Base-by-base conservation (phyloP, 345 rosid species). In the Brassica nigra region DNA sequence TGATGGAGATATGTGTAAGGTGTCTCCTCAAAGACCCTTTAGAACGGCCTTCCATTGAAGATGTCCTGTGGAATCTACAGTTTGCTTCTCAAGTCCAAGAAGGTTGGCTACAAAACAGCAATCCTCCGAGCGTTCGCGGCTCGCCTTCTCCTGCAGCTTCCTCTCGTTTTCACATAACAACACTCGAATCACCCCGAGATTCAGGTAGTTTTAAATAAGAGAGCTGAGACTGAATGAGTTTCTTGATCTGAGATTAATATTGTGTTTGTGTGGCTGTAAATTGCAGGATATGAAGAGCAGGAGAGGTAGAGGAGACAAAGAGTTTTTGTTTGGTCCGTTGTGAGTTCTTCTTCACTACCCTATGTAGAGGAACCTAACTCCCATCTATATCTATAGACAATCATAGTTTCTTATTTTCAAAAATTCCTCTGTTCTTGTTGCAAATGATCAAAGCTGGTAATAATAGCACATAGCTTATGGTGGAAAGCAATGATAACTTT, bases 51-150 rank as follows among this genome's bases (percentile, higher is more conserved):
- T 89, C 99, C 3, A 77, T 95, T 36, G 99, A 95, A 76, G 99
- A 95, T 73, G 87, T 95, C 15, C 70, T 95, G 27, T 95, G 98
- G 98, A 93, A 95, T 86, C 88, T 95, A 89, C 95, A 95, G 77
- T 95, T 89, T 79, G 93, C 94, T 31, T 89, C 97, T 78, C 99
- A 95, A 85, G 97, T 95, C 69, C 95, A 76, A 71, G 84, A 81
- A 47, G 84, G 80, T 76, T 81, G 84, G 84, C 49, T 64, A 65
- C 80, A 76, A 42, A 76, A 71, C 77, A 81, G 74, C n/a, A 81
- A 81, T 47, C 30, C 80, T n/a, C 18, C 77, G 1, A 81, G 80
- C 77, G 63, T 64, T 11, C 83, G 64, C 4, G 77, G 74, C 20
- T 81, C 84, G 5, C 84, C 84, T 71, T 76, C 80, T 47, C 80